Evolutionary conservation across 192 early-diverging fungal genomes (phyloP), one percentile per base, ranked within the genome.

Genomic region (Coemansia sp.): DNA sequence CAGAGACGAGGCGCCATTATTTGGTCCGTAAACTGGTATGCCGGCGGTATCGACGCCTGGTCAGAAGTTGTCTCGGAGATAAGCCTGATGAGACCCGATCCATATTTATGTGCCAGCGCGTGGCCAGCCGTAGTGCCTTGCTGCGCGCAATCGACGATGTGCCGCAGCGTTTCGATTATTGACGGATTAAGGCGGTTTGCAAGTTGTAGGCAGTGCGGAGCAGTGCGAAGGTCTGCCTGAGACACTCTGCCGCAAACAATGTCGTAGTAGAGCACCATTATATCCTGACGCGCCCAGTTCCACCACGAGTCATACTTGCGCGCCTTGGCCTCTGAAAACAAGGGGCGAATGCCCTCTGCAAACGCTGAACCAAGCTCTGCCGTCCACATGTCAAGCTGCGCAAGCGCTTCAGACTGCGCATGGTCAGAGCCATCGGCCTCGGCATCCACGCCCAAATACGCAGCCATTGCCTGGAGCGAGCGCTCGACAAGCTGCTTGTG

Each of bases 231-330:
- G 67, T 95, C 92, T 20, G 92, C 84, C 42, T 76, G 83, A 19
- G 87, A 84, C 20, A 95, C 67, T 14, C 86, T 84, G 55, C 92
- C 92, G 67, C 86, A 89, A 61, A 95, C 81, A 36, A 95, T 89
- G 67, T 90, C 91, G 65, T 90, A 95, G 71, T 90, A 92, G 35
- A 68, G 62, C 52, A 36, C 59, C 59, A 1, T 5, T 61, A 22
- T 29, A 42, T 59, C 80, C 16, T 62, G 62, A 54, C 61, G 78
- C 39, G 93, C 85, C 95, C 95, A 98, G 84, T 98, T 98, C 95
- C 95, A 98, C 85, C 89, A 87, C 32, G 95, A 98, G 64, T 94
- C 93, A 65, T 91, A 95, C 84, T 93, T 98, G 66, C 85, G 84
- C 20, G 81, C 74, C 49, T 83, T 85, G 78, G n/a, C n/a, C n/a